Evolutionary conservation across 2,329 filamentous ascomycete species (phyloP), one percentile per base, ranked within the genome.

Genomic region (Cercospora zeina): DNA sequence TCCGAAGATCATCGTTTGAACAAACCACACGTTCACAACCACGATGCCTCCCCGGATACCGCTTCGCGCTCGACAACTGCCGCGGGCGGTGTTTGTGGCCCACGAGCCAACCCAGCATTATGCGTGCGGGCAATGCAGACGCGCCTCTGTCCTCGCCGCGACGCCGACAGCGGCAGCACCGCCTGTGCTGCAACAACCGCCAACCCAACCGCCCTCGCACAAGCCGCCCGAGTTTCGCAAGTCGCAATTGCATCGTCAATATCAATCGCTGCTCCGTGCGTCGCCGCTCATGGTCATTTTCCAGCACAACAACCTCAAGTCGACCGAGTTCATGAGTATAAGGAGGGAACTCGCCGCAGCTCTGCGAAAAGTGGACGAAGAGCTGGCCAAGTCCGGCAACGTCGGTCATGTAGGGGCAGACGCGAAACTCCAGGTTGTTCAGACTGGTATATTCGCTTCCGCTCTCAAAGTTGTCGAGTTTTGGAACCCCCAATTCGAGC

Each of bases 401-500:
- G 85, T 85, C 2, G 78, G 80, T 9, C 77, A 76, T 19, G 51
- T 72, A 8, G 72, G 71, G 36, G 59, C 61, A 39, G 76, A 78
- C 5, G 75, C 79, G 27, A 88, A 90, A 77, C 75, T 97, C 27
- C 89, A 96, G 75, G 90, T 96, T 27, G 81, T 99, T 60, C 89
- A 95, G 73, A 95, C 91, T 13, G 89, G 90, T 72, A 96, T 99
- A 73, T 91, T 99, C 74, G 87, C 88, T 68, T 86, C 90, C 16
- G 93, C 93, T 1, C 80, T 97, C 65, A 88, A 89, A 68, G 85
- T 97, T 56, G 87, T 93, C 64, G 93, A 97, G 73, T 96, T 92
- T 77, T 96, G 83, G 75, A 70, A 78, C 34, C 78, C 80, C 1
- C 70, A 68, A 1, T 70, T 71, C 57, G 65, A 66, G 16, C 13